Base-by-base conservation (phyloP, 176 grass and related monocot species). In the Avena atlantica region DNA sequence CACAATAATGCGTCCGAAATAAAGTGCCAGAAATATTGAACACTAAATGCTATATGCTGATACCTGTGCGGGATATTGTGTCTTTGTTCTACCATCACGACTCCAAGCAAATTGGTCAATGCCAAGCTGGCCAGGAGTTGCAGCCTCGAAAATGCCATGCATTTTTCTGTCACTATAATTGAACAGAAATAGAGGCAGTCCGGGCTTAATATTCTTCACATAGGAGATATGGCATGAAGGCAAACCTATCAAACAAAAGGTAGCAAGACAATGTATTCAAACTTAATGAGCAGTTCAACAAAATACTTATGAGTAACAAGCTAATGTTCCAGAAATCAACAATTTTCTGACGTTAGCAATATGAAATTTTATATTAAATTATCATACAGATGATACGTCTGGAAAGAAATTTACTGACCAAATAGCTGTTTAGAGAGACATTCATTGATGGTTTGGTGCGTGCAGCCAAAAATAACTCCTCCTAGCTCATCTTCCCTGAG, bases 91-190 rank as follows among this genome's bases (percentile, higher is more conserved):
- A 83, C 87, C 93, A 42, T 82, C 52, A 76, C 89, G 82, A 76
- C 90, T 95, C 96, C 96, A 98, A 64, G 96, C 96, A 82, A 95
- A 95, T 61, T 76, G 88, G 49, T 95, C 96, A 23, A 98, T 95
- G 71, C 81, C 70, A 86, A 89, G 72, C 58, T 94, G 82, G 25
- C 93, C 96, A 91, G 68, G 17, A 77, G 86, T 84, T 60, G 92
- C 90, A 84, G 96, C 96, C 90, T 95, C 88, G 50, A 88, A 98
- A 79, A 95, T 94, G n/a, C 96, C 96, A 89, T 98, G 82, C 88
- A 98, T 88, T 82, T 87, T 85, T 87, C 88, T 85, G 78, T 91
- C 78, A 71, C 62, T 88, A 84, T 94, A 98, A 78, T 90, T 95
- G 82, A 98, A 98, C 48, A 98, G 90, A 88, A 98, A 95, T 36